These are phyloP conservation scores for Warburgia ugandensis DNA, from an alignment of 164 flowering plant genomes.

Conservation along the genomic window DNA sequence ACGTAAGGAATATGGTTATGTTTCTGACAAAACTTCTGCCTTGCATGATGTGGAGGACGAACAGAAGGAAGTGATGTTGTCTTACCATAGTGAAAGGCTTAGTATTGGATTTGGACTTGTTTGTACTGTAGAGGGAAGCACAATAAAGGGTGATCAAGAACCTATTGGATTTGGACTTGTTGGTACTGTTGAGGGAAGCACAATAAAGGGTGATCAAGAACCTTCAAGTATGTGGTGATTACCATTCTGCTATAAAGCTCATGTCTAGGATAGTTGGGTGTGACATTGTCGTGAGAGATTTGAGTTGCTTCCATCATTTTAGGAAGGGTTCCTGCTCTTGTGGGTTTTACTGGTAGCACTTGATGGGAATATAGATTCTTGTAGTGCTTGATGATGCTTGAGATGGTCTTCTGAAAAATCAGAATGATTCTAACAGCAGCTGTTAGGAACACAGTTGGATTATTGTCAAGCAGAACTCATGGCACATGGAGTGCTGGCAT, in stretches of 20 bases:
- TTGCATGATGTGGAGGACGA: slow-evolving; percentile 18
- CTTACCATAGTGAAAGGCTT: slow-evolving; percentile 11
- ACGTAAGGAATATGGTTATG: slow-evolving; percentile 11
- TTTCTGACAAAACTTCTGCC: slow-evolving; percentile 11
- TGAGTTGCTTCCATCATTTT: slow-evolving; percentile 10
- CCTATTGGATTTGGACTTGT: no score
- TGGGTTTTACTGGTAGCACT: slow-evolving; percentile 11
- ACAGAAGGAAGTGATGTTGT: slow-evolving; percentile 10
- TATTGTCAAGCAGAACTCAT: no score
- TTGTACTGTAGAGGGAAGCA: slow-evolving; percentile 10
- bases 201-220: slow-evolving; percentile 15
- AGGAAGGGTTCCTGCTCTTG: slow-evolving; percentile 8
- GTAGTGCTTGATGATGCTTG: no score
- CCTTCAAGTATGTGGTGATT: slow-evolving; percentile 11
- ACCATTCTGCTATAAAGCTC: slow-evolving; percentile 12
- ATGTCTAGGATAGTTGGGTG: slow-evolving; percentile 3
- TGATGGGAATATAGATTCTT: no score
- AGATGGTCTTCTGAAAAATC: no score
- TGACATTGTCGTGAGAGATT: slow-evolving; percentile 10
- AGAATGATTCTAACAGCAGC: no score
- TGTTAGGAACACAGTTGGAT: no score
- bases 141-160: no score
- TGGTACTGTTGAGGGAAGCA: no score
- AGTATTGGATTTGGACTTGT: slow-evolving; percentile 12
- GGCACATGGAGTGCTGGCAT: no score